phyloP scores from a whole-genome alignment of 1,284 basidiomycete species.

The Ganoderma leucocontextum region DNA sequence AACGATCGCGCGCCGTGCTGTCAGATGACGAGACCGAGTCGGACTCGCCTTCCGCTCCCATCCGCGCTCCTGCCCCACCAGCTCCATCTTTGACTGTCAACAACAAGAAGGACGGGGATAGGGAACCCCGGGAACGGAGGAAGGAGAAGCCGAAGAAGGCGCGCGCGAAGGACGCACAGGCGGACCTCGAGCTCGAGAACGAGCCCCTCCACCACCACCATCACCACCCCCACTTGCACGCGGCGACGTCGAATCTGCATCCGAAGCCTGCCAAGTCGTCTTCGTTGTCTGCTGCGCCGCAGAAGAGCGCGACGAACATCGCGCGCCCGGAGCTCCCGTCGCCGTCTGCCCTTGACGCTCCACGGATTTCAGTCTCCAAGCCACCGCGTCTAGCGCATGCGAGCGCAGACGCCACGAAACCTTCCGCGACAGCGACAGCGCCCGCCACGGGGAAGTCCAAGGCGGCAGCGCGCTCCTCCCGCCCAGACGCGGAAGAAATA shows the following conservation, averaged over 20 bases:
- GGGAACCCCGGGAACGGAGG: slow-evolving; percentile 6
- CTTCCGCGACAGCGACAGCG: background rate
- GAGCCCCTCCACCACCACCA: slow-evolving; percentile 16
- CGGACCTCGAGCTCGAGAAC: slow-evolving; percentile 26
- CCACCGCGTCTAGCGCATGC: background rate
- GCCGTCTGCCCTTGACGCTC: background rate
- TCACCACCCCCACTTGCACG: background rate
- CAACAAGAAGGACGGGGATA: slow-evolving; percentile 23
- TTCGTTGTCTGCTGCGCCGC: slow-evolving; percentile 9
- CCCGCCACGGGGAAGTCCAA: background rate
- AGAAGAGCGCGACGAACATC: slow-evolving; percentile 32
- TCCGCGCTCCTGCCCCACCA: background rate
- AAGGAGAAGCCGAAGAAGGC: slow-evolving; percentile 24
- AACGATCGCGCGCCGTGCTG: slow-evolving; percentile 26
- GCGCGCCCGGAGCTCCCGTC: slow-evolving; percentile 1
- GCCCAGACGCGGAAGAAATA: background rate
- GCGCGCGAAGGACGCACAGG: slow-evolving; percentile 11
- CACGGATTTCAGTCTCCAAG: background rate
- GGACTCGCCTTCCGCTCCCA: slow-evolving; percentile 11
- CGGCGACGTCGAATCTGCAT: background rate
- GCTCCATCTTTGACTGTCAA: background rate
- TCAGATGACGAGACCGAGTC: slow-evolving; percentile 31
- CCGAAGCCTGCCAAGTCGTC: background rate
- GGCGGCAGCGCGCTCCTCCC: too few relatives aligned
- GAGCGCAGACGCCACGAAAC: background rate